phyloP scores from a whole-genome alignment of 805 yeast genomes.

The Lipomyces starkeyi region DNA sequence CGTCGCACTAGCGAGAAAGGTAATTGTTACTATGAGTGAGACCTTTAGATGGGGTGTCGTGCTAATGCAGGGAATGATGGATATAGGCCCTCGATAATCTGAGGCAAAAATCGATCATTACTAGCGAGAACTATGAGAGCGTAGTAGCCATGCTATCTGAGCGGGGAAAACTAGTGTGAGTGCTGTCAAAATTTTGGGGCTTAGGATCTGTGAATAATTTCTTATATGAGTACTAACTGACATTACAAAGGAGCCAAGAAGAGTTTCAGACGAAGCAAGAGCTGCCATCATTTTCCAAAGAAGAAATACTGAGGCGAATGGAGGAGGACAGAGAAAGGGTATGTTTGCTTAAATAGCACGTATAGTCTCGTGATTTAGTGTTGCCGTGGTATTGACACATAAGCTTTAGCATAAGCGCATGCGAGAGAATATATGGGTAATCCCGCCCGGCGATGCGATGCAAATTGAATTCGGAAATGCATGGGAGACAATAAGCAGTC shows the following conservation, averaged over 20 bases:
- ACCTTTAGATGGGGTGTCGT: neutral
- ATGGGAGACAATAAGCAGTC: slow-evolving; percentile 36
- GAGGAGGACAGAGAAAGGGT: slow-evolving; percentile 88
- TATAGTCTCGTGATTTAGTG: neutral
- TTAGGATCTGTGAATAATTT: neutral
- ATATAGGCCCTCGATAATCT: slow-evolving; percentile 35
- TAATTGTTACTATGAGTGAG: neutral
- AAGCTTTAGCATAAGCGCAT: slow-evolving; percentile 61
- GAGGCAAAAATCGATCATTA: slow-evolving; percentile 21
- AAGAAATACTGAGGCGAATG: slow-evolving; percentile 76
- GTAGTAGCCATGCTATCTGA: slow-evolving; percentile 27
- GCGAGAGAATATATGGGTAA: slow-evolving; percentile 81
- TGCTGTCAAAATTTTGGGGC: slow-evolving; percentile 9
- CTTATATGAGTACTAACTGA: neutral
- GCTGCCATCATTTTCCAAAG: slow-evolving; percentile 43
- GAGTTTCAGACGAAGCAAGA: slow-evolving; percentile 14
- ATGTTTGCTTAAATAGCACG: slow-evolving; percentile 12
- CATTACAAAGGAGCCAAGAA: slow-evolving; percentile 12
- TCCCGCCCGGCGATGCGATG: slow-evolving; percentile 42
- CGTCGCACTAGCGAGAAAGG: slow-evolving; percentile 31
- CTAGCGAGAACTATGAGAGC: slow-evolving; percentile 31
- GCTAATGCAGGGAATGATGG: neutral
- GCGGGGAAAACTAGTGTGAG: slow-evolving; percentile 28
- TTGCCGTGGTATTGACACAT: neutral
- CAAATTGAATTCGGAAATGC: slow-evolving; percentile 36